Evolutionary conservation across 441 rosid species (phyloP).

Genomic region (Pelargonium cotyledonis): DNA sequence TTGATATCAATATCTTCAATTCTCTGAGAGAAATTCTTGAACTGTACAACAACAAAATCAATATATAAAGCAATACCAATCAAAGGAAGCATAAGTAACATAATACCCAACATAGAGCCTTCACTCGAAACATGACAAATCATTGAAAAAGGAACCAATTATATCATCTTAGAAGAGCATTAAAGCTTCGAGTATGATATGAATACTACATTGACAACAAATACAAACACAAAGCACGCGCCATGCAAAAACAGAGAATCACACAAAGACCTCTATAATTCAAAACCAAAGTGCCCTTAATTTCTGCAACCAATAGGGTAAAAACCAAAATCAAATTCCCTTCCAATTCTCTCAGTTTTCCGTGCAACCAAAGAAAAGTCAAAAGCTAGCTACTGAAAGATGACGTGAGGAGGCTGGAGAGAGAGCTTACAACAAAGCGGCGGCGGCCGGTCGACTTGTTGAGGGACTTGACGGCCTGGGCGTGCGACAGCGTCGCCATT

Average conservation of each 20-base stretch:
- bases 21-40: constrained; percentile 60
- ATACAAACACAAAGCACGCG: not conserved
- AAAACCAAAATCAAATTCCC: not conserved
- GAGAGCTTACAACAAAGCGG: constrained; percentile 61
- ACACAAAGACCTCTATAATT: not conserved
- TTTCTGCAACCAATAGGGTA: not conserved
- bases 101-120: not conserved
- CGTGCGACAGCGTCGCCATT: constrained; percentile 64
- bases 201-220: not conserved
- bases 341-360: not conserved
- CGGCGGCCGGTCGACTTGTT: constrained; percentile 65
- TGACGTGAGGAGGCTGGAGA: not conserved
- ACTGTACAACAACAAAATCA: constrained; percentile 38
- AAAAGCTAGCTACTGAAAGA: not conserved
- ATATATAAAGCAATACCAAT: constrained; percentile 2
- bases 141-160: not conserved
- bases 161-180: not conserved
- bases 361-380: not conserved
- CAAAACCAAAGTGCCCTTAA: not conserved
- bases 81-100: not conserved
- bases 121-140: not conserved
- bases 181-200: not conserved
- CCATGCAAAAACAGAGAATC: not conserved
- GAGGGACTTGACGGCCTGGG: constrained; percentile 83
- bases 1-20: constrained; percentile 68